Evolutionary conservation across 2,329 filamentous ascomycete genomes (phyloP).

Genomic region (Aureobasidium melanogenum): DNA sequence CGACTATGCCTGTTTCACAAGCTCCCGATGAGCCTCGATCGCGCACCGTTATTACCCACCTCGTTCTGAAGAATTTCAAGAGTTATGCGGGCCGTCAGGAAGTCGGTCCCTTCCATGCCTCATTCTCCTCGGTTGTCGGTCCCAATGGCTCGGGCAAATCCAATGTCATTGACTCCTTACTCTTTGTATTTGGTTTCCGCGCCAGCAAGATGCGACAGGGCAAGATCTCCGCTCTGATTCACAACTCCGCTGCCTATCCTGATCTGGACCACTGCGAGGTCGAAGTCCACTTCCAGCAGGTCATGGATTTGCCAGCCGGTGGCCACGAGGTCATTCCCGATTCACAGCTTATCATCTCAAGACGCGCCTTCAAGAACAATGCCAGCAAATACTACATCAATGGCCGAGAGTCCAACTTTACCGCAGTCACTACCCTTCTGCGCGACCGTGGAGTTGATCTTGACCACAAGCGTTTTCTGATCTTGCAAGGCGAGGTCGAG

Average conservation of each 20-base stretch:
- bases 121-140: conserved; percentile 94
- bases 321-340: conserved; percentile 69
- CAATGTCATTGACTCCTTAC: conserved; percentile 93
- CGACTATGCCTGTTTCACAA: conserved; percentile 50
- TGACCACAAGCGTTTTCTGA: conserved; percentile 96
- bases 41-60: conserved; percentile 84
- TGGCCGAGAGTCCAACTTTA: conserved; percentile 81
- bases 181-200: conserved; percentile 98
- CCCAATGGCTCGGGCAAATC: conserved; percentile 98
- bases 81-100: conserved; percentile 94
- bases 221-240: conserved; percentile 94
- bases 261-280: conserved; percentile 89
- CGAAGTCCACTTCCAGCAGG: conserved; percentile 91
- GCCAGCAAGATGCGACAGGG: conserved; percentile 99
- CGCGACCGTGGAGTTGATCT: conserved; percentile 85
- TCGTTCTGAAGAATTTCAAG: conserved; percentile 95
- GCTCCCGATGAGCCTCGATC: conserved; percentile 71
- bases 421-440: conserved; percentile 76
- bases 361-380: conserved; percentile 95
- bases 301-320: conserved; percentile 76
- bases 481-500: conserved; percentile 94
- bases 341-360: conserved; percentile 78
- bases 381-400: conserved; percentile 98
- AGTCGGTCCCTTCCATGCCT: conserved; percentile 92
- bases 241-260: conserved; percentile 84